Evolutionary conservation across 257 asterid species (phyloP).

Genomic region (Echites panduratus): DNA sequence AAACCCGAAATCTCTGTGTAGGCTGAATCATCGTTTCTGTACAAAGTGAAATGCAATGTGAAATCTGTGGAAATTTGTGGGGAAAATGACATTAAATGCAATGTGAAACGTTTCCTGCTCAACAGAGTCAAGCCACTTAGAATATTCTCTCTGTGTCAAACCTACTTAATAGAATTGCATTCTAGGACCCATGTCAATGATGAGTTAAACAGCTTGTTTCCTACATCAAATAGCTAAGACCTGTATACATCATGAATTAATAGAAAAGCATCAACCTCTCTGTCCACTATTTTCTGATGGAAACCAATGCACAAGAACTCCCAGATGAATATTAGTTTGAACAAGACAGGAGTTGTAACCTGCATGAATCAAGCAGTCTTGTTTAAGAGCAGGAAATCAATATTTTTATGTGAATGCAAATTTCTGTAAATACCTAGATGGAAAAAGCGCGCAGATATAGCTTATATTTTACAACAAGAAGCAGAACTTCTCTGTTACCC

Average conservation of each 20-base stretch:
- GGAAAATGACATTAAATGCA: not conserved
- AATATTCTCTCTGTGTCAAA: not conserved
- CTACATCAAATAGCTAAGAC: no score
- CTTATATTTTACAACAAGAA: no score
- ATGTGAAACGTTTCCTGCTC: not conserved
- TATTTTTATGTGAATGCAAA: not conserved
- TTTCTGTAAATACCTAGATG: not conserved
- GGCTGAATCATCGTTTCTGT: no score
- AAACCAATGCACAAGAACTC: slow-evolving; percentile 54
- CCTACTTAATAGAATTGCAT: not conserved
- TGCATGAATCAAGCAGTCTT: slow-evolving; percentile 23
- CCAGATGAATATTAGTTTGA: no score
- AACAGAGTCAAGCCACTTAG: not conserved
- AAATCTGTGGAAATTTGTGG: not conserved
- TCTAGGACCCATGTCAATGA: not conserved
- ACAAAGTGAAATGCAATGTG: no score
- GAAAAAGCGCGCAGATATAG: no score
- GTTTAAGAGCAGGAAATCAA: not conserved
- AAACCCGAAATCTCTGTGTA: no score
- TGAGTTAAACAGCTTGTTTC: not conserved
- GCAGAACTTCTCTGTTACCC: not conserved
- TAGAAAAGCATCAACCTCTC: no score
- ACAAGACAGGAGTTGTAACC: slow-evolving; percentile 89
- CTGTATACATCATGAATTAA: no score
- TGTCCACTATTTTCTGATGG: no score